Percentiles rank a stretch among this genome's conserved stretches.
Evolutionary conservation across 495 filamentous ascomycete genomes (phyloP).

Genomic region (Daldinia decipiens): DNA sequence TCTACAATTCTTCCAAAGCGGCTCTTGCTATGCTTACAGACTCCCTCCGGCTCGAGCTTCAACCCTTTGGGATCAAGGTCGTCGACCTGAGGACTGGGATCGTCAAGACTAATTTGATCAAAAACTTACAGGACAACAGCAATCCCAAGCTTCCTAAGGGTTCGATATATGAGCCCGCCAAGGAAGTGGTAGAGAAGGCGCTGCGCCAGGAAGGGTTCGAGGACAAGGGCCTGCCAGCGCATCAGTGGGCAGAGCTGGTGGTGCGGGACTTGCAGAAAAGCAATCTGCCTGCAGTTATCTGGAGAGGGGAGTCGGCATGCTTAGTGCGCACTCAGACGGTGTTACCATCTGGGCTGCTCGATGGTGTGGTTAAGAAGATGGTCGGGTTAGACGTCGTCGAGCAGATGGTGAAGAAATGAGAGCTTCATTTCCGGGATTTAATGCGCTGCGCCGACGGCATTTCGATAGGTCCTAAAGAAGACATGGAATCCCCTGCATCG

Average conservation of each 20-base stretch:
- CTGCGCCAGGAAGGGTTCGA: slow-evolving; percentile 19
- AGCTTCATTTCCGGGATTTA: too few relatives aligned
- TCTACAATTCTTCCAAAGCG: slow-evolving; percentile 52
- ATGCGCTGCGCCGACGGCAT: too few relatives aligned
- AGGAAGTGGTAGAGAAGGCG: slow-evolving; percentile 31
- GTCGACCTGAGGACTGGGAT: slow-evolving; percentile 44
- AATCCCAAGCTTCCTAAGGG: slow-evolving; percentile 22
- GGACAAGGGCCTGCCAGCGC: slow-evolving; percentile 19
- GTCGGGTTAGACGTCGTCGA: slow-evolving; percentile 21
- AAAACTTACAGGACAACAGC: slow-evolving; percentile 16
- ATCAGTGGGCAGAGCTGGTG: slow-evolving; percentile 18
- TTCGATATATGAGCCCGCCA: slow-evolving; percentile 33
- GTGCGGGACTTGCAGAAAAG: slow-evolving; percentile 12
- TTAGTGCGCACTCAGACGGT: slow-evolving; percentile 12
- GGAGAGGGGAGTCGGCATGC: slow-evolving; percentile 17
- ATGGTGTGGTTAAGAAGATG: slow-evolving; percentile 21
- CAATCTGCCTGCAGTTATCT: slow-evolving; percentile 21
- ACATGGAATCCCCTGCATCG: too few relatives aligned
- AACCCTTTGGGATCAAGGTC: slow-evolving; percentile 48
- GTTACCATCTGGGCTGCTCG: slow-evolving; percentile 12
- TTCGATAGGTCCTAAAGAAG: too few relatives aligned
- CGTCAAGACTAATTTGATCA: slow-evolving; percentile 28
- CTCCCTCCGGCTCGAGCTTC: slow-evolving; percentile 49
- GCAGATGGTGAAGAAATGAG: slow-evolving; percentile 15
- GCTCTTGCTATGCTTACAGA: slow-evolving; percentile 47